Conservation (phyloP, 75 land plant genomes). For the Chamaecyparis obtusa region DNA sequence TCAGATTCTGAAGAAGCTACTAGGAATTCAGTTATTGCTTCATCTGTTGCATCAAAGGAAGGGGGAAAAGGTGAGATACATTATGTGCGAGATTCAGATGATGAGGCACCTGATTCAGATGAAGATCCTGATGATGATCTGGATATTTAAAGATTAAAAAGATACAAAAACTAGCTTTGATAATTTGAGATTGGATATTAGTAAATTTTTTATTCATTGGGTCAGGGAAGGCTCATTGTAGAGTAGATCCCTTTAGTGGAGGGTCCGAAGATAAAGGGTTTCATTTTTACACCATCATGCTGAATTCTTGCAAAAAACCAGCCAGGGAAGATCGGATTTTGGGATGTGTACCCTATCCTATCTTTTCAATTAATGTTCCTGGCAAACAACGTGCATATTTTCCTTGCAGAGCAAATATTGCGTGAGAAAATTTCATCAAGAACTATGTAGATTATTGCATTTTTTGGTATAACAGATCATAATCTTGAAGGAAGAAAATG, state of each 20-base stretch:
- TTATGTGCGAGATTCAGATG: constrained; percentile 94
- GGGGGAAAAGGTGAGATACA: constrained; percentile 69
- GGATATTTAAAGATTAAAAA: constrained; percentile 45
- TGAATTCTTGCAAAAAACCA: not conserved
- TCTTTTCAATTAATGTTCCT: not conserved
- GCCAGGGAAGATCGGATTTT: not conserved
- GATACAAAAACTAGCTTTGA: not conserved
- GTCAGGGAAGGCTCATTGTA: not conserved
- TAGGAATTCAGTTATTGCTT: not conserved
- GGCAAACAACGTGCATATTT: not conserved
- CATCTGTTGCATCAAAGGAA: not conserved
- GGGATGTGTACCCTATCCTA: not conserved
- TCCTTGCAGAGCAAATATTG: not conserved
- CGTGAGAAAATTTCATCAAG: not conserved
- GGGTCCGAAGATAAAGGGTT: not conserved
- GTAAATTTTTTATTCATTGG: not conserved
- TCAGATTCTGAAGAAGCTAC: not conserved
- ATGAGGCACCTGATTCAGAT: constrained; percentile 91
- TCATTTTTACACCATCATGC: not conserved
- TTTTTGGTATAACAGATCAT: not conserved
- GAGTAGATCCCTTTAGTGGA: not conserved
- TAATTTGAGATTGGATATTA: not conserved
- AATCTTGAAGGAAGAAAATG: not conserved
- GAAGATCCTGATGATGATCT: constrained; percentile 99
- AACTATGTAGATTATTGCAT: not conserved